Conservation (phyloP, 148 eudicot species). For the Silene uniflora region DNA sequence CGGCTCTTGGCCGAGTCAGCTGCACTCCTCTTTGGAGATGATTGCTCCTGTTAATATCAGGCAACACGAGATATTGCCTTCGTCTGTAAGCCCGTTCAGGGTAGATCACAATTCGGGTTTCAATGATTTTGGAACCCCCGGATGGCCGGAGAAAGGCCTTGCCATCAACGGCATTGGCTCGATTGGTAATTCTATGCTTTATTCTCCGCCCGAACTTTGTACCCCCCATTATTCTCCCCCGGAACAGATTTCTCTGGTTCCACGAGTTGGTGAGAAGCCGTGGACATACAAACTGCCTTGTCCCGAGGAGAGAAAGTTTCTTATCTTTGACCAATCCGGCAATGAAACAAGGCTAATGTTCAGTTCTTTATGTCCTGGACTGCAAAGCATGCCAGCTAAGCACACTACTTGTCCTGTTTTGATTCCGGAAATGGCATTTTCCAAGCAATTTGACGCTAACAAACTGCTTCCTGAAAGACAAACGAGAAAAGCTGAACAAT, state of each 20-base stretch:
- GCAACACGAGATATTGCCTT: slow-evolving; percentile 39
- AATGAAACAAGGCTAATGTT: slow-evolving; percentile 43
- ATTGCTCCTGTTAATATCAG: slow-evolving; percentile 31
- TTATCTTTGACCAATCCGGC: slow-evolving; percentile 58
- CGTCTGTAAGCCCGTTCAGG: slow-evolving; percentile 25
- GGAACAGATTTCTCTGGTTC: slow-evolving; percentile 24
- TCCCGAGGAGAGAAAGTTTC: slow-evolving; percentile 42
- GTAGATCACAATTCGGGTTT: slow-evolving; percentile 32
- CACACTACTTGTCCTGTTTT: slow-evolving; percentile 26
- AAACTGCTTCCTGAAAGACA: slow-evolving; percentile 15
- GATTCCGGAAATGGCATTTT: slow-evolving; percentile 17
- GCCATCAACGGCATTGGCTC: slow-evolving; percentile 28
- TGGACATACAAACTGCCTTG: slow-evolving; percentile 23
- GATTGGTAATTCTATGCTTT: slow-evolving; percentile 21
- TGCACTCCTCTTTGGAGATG: slow-evolving; percentile 39
- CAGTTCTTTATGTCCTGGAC: slow-evolving; percentile 35
- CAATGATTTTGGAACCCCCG: slow-evolving; percentile 30
- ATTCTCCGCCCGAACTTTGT: slow-evolving; percentile 18
- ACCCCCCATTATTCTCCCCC: slow-evolving; percentile 19
- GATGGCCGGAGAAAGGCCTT: slow-evolving; percentile 25
- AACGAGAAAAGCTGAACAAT: slow-evolving; percentile 20
- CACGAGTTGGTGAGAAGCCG: slow-evolving; percentile 23
- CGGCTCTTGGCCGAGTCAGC: slow-evolving; percentile 38
- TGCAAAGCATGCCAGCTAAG: slow-evolving; percentile 22
- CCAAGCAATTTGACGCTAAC: slow-evolving; percentile 12